phyloP scores from a whole-genome alignment of 2,329 filamentous ascomycete species.

The Colletotrichum godetiae region DNA sequence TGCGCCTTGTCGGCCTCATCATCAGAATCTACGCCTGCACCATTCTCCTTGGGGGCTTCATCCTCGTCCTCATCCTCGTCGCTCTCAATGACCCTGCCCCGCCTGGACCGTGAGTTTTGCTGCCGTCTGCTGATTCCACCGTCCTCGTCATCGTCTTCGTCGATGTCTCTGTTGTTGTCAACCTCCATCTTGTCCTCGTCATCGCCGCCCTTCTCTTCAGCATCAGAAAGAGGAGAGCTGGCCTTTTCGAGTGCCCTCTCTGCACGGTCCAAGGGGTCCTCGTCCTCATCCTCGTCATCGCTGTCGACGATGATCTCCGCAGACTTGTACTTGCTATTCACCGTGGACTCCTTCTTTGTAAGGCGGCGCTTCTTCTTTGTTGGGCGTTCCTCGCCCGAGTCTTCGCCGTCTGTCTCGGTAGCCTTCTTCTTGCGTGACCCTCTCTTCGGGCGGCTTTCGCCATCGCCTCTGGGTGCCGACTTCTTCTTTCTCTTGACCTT shows the following conservation, averaged over 20 bases:
- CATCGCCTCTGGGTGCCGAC: slow-evolving; percentile 47
- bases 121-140: slow-evolving; percentile 61
- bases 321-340: slow-evolving; percentile 80
- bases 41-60: slow-evolving; percentile 39
- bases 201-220: slow-evolving; percentile 43
- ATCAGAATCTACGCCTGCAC: slow-evolving; percentile 29
- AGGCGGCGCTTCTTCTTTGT: slow-evolving; percentile 73
- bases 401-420: slow-evolving; percentile 53
- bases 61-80: slow-evolving; percentile 63
- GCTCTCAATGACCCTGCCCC: slow-evolving; percentile 65
- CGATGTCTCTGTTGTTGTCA: slow-evolving; percentile 52
- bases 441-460: slow-evolving; percentile 47
- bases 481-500: slow-evolving; percentile 83
- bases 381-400: slow-evolving; percentile 60
- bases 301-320: slow-evolving; percentile 85
- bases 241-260: slow-evolving; percentile 54
- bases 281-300: slow-evolving; percentile 66
- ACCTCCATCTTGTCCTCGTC: slow-evolving; percentile 64
- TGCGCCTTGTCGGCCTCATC: slow-evolving; percentile 43
- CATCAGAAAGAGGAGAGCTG: slow-evolving; percentile 47
- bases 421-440: slow-evolving; percentile 72
- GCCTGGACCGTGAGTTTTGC: slow-evolving; percentile 58
- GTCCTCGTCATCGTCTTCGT: slow-evolving; percentile 61
- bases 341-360: slow-evolving; percentile 59
- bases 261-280: slow-evolving; percentile 57